Percentiles rank a stretch among this genome's conserved stretches.
These are phyloP conservation scores for Aspergillus sp. DNA, from an alignment of 2,329 filamentous ascomycete genomes.

Conservation along the genomic window DNA sequence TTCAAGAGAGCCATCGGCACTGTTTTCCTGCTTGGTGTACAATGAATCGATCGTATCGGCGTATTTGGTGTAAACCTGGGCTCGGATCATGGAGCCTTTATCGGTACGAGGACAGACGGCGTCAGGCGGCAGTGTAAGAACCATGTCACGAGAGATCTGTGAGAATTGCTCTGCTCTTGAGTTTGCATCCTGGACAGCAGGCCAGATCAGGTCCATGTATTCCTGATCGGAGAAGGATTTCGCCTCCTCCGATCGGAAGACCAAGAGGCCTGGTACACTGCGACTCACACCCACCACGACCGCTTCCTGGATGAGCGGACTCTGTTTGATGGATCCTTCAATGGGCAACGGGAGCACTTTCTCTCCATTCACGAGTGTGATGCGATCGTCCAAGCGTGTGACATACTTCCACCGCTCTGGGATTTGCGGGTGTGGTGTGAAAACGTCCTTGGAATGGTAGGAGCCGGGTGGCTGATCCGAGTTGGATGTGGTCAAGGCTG, in stretches of 20 bases:
- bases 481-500: slow-evolving; percentile 32
- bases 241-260: slow-evolving; percentile 27
- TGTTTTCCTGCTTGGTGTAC: slow-evolving; percentile 21
- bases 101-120: slow-evolving; percentile 51
- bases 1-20: slow-evolving; percentile 27
- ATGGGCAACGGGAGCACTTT: slow-evolving; percentile 35
- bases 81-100: slow-evolving; percentile 55
- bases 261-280: slow-evolving; percentile 28
- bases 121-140: slow-evolving; percentile 34
- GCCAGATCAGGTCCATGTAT: slow-evolving; percentile 40
- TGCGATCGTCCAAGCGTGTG: slow-evolving; percentile 32
- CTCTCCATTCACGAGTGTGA: slow-evolving; percentile 34
- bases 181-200: slow-evolving; percentile 41
- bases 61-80: slow-evolving; percentile 49
- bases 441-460: slow-evolving; percentile 35
- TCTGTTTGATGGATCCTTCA: slow-evolving; percentile 33
- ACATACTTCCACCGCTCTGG: slow-evolving; percentile 34
- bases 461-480: slow-evolving; percentile 33
- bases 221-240: slow-evolving; percentile 28
- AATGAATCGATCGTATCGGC: slow-evolving; percentile 42
- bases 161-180: slow-evolving; percentile 43
- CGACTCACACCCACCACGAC: slow-evolving; percentile 30
- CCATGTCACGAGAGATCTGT: slow-evolving; percentile 45
- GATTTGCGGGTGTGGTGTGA: slow-evolving; percentile 30
- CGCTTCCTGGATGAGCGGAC: slow-evolving; percentile 30